Base-by-base conservation (phyloP, 306 rosid species). In the Cucumis hystrix region DNA sequence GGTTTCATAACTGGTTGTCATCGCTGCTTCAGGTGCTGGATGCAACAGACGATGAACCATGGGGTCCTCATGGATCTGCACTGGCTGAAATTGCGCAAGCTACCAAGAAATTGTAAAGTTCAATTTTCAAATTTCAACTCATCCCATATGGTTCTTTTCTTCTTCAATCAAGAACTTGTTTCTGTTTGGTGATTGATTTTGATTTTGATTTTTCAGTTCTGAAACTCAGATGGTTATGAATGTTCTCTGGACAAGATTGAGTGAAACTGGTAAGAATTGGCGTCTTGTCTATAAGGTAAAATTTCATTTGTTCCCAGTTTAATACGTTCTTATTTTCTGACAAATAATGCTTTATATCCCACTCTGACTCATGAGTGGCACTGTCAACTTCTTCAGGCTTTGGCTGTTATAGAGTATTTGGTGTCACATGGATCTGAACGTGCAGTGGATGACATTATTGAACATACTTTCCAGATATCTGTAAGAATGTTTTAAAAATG, bases 11-110 rank as follows among this genome's bases (percentile, higher is more conserved):
- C 43, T 64, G 52, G n/a, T 66, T 37, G 61, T 58, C 65, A 72
- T 63, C 35, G 55, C 55, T 40, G 73, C 74, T 81, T 45, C 84
- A 96, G 98, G 99, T 92, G 14, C 76, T 96, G 90, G 99, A 96
- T 88, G 98, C 99, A 40, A 96, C 99, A 55, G 99, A 96, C 58
- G 86, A 87, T 85, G 99, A 96, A 83, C 99, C 99, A 73, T 96
- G 99, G 99, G 99, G 99, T 83, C 99, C 99, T 86, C 99, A 96
- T 81, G 99, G 99, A 80, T 78, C 97, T 82, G 99, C 86, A 0
- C 82, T 96, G 83, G 87, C 96, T 39, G 99, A 96, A 89, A 96
- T 96, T 51, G 91, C 98, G 21, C 92, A 85, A 82, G 98, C 99
- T 79, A 96, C 99, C 59, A 91, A 96, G 79, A 92, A 96, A 87